phyloP scores from a whole-genome alignment of 345 rosid species.

The Eucalyptus cladocalyx region DNA sequence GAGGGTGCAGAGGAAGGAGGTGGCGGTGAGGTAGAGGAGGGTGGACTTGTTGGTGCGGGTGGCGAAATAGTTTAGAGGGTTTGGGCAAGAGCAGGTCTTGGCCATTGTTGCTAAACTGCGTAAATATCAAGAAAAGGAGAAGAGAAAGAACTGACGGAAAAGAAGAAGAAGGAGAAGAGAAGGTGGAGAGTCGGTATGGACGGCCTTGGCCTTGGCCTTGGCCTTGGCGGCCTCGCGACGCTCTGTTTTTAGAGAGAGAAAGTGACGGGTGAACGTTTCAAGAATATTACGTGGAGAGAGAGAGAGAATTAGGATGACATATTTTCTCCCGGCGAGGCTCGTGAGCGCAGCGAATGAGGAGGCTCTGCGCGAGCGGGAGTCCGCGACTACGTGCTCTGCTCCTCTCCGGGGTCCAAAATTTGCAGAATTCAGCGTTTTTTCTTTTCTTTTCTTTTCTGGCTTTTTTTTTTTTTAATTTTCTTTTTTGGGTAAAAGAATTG shows the following conservation, averaged over 20 bases:
- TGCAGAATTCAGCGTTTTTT: not conserved
- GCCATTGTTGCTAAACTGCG: not conserved
- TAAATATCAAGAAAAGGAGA: not conserved
- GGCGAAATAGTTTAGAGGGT: not conserved
- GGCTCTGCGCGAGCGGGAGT: not conserved
- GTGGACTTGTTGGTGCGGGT: slow-evolving; percentile 30
- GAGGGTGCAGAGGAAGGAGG: slow-evolving; percentile 29
- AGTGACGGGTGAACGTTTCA: not conserved
- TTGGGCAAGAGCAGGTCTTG: not conserved
- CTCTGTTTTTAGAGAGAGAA: not conserved
- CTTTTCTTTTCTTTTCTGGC: not conserved
- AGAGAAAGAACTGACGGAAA: not conserved
- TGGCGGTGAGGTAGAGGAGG: slow-evolving; percentile 24
- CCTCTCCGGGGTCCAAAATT: not conserved
- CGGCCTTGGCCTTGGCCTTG: not conserved
- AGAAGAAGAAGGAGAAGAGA: not conserved
- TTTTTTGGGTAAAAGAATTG: not conserved
- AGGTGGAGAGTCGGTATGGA: not conserved
- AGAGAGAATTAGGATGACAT: not conserved
- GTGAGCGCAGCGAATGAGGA: not conserved
- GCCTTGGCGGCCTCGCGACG: not conserved
- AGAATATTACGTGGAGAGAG: not conserved
- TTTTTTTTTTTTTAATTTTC: not conserved
- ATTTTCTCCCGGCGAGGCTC: not conserved
- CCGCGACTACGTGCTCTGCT: too few species aligned